phyloP scores from a whole-genome alignment of 495 filamentous ascomycete genomes.

The Elasticomyces elasticus region DNA sequence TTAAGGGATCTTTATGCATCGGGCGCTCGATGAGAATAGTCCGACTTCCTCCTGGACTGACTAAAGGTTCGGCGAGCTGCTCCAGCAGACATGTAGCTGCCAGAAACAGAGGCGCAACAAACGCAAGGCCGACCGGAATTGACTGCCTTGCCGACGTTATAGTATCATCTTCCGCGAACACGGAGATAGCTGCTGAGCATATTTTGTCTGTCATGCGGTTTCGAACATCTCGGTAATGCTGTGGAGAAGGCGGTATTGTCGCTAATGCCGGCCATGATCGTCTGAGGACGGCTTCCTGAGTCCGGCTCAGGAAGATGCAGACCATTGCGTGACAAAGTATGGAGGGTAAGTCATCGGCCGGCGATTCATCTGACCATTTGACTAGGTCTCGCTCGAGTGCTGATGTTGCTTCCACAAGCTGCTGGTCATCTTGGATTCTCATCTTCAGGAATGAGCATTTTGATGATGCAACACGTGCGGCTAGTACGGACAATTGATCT shows the following conservation, averaged over 20 bases:
- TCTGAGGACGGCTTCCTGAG: conserved; percentile 11
- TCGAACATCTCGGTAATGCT: conserved; percentile 8
- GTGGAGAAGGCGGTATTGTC: background rate
- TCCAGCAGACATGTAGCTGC: conserved; percentile 14
- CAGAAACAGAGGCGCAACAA: conserved; percentile 4
- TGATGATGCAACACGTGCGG: background rate
- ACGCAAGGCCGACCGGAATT: background rate
- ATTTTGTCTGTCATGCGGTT: conserved; percentile 8
- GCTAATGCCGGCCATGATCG: conserved; percentile 15
- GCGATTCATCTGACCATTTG: conserved; percentile 10
- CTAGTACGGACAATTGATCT: conserved; percentile 4
- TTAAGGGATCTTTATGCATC: conserved; percentile 6
- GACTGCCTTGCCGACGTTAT: background rate
- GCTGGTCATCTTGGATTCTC: background rate
- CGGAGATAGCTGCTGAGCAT: conserved; percentile 4
- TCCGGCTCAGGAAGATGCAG: conserved; percentile 7
- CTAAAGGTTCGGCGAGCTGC: background rate
- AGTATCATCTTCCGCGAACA: conserved; percentile 7
- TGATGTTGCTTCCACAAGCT: background rate
- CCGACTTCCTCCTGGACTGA: conserved; percentile 12
- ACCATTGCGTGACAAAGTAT: background rate
- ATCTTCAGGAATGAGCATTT: conserved; percentile 1
- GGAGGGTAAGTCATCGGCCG: background rate
- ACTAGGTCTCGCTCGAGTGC: conserved; percentile 9
- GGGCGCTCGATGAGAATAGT: conserved; percentile 3